Evolutionary conservation across 345 rosid genomes (phyloP).

Genomic region (Populus nigra): DNA sequence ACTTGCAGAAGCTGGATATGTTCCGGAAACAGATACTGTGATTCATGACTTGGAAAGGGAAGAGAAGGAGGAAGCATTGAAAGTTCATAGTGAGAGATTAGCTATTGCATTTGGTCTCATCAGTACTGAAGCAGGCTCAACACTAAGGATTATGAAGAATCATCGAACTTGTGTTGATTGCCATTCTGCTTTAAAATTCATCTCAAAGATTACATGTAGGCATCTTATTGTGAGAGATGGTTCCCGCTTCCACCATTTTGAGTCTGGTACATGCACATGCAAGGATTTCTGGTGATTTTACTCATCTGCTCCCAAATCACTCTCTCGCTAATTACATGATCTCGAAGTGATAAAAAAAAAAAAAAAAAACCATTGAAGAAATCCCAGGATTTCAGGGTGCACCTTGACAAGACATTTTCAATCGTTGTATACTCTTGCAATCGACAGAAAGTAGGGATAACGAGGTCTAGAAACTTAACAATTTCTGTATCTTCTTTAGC

Average conservation of each 20-base stretch:
- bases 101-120: constrained; percentile 20
- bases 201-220: constrained; percentile 20
- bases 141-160: constrained; percentile 10
- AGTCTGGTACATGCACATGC: constrained; percentile 19
- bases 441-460: not conserved
- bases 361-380: not conserved
- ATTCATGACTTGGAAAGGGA: constrained; percentile 6
- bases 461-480: no score
- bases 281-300: constrained; percentile 17
- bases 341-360: not conserved
- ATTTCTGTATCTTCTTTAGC: no score
- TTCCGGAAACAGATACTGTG: constrained; percentile 12
- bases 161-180: constrained; percentile 16
- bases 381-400: not conserved
- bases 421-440: not conserved
- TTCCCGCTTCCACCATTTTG: constrained; percentile 18
- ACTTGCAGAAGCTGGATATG: constrained; percentile 18
- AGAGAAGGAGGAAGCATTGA: constrained; percentile 7
- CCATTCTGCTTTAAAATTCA: constrained; percentile 17
- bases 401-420: not conserved
- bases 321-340: not conserved
- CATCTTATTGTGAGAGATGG: constrained; percentile 19
- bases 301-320: not conserved
- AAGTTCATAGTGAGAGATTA: constrained; percentile 13
- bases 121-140: constrained; percentile 5